phyloP scores from a whole-genome alignment of 768 basidiomycete species.

The Boletus speciosus region DNA sequence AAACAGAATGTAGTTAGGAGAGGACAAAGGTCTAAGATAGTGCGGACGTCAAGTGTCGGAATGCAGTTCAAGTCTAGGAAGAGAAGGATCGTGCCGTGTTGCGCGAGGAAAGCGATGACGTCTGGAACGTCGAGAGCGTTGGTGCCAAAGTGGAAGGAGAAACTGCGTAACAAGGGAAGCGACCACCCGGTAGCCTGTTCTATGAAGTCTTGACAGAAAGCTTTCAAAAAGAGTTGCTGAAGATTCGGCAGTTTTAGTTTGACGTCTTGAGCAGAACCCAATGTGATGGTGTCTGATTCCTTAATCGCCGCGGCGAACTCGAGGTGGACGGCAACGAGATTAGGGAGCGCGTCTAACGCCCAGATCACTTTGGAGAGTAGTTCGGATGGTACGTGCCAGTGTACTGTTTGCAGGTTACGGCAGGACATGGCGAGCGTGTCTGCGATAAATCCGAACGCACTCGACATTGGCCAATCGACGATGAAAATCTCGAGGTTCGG shows the following conservation, averaged over 20 bases:
- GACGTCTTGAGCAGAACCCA: slow-evolving; percentile 62
- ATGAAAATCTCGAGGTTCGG: slow-evolving; percentile 75
- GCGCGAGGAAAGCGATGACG: slow-evolving; percentile 51
- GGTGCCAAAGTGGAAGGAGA: slow-evolving; percentile 51
- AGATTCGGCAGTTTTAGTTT: slow-evolving; percentile 52
- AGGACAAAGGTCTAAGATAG: slow-evolving; percentile 63
- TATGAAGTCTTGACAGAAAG: slow-evolving; percentile 59
- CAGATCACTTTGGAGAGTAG: slow-evolving; percentile 65
- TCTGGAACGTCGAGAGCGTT: slow-evolving; percentile 51
- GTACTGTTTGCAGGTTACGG: slow-evolving; percentile 53
- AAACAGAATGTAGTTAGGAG: slow-evolving; percentile 61
- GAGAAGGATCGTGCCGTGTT: slow-evolving; percentile 55
- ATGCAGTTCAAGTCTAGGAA: slow-evolving; percentile 66
- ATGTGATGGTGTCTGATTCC: slow-evolving; percentile 44
- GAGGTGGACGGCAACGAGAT: slow-evolving; percentile 54
- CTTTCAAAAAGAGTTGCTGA: slow-evolving; percentile 60
- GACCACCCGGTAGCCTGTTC: slow-evolving; percentile 69
- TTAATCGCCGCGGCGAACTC: slow-evolving; percentile 36
- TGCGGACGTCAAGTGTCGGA: slow-evolving; percentile 52
- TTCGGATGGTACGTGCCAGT: slow-evolving; percentile 55
- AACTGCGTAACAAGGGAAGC: slow-evolving; percentile 54
- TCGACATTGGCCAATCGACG: slow-evolving; percentile 60
- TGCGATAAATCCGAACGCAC: slow-evolving; percentile 58
- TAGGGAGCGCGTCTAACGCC: slow-evolving; percentile 61
- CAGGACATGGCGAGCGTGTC: slow-evolving; percentile 57